Conservation (phyloP, 139 green algal genomes). For the Picochlorum sp. region DNA sequence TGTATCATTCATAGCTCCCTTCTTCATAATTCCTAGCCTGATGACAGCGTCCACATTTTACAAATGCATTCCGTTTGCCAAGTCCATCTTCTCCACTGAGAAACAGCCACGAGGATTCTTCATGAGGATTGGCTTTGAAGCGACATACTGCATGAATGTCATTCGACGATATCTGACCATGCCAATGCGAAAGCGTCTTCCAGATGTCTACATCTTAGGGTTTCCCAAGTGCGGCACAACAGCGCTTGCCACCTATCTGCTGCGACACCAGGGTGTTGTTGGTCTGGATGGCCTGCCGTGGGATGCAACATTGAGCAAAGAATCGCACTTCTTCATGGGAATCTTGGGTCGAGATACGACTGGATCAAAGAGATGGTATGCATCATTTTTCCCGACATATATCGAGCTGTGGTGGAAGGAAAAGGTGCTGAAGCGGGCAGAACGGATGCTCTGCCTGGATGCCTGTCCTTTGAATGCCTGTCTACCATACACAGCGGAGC, state of each 20-base stretch:
- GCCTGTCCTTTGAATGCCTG: constrained; percentile 65
- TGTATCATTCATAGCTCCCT: constrained; percentile 21
- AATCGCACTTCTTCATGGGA: constrained; percentile 69
- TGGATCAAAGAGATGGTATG: constrained; percentile 41
- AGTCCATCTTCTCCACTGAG: constrained; percentile 34
- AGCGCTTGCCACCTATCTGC: constrained; percentile 54
- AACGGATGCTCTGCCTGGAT: constrained; percentile 64
- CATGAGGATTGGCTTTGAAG: constrained; percentile 50
- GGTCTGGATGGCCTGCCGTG: constrained; percentile 51
- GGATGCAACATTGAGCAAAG: constrained; percentile 64
- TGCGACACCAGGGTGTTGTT: constrained; percentile 48
- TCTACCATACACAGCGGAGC: constrained; percentile 48
- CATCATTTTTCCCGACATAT: constrained; percentile 69
- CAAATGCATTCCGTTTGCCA: constrained; percentile 64
- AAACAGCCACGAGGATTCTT: constrained; percentile 23
- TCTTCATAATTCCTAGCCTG: constrained; percentile 20
- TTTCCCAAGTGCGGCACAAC: constrained; percentile 71
- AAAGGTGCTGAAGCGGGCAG: constrained; percentile 9
- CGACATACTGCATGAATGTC: constrained; percentile 54
- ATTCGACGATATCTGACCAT: constrained; percentile 53
- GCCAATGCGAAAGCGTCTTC: constrained; percentile 52
- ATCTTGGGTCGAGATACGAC: constrained; percentile 41
- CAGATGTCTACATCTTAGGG: constrained; percentile 69
- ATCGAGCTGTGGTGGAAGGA: constrained; percentile 38
- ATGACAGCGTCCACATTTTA: constrained; percentile 37